phyloP scores from a whole-genome alignment of 495 filamentous ascomycete species.

The Parathielavia hyrcaniae region DNA sequence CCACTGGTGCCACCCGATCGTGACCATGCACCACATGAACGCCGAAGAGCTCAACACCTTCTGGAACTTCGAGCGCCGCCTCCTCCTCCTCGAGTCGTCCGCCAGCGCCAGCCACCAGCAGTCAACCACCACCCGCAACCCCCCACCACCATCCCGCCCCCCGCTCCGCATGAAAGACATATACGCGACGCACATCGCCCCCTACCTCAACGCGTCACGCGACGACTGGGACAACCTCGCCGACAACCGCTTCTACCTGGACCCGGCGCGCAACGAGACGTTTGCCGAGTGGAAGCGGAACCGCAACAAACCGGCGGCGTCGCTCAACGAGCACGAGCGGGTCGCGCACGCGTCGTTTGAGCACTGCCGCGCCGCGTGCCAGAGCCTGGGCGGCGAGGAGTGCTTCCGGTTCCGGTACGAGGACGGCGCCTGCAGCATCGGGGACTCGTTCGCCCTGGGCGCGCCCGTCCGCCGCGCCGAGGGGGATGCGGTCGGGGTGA shows the following conservation, averaged over 20 bases:
- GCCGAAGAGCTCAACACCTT: slow-evolving; percentile 48
- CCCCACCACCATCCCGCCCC: not conserved
- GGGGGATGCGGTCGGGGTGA: slow-evolving; percentile 15
- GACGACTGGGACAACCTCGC: slow-evolving; percentile 49
- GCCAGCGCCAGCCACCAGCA: not conserved
- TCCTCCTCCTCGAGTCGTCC: slow-evolving; percentile 17
- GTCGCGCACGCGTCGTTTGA: slow-evolving; percentile 38
- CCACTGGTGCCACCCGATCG: slow-evolving; percentile 55
- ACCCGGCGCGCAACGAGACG: slow-evolving; percentile 17
- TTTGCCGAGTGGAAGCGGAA: slow-evolving; percentile 28
- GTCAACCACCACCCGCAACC: not conserved
- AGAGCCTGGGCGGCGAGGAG: slow-evolving; percentile 26
- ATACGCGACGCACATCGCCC: slow-evolving; percentile 39
- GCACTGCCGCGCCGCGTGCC: slow-evolving; percentile 40
- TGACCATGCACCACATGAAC: slow-evolving; percentile 57
- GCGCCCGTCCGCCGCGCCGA: slow-evolving; percentile 26
- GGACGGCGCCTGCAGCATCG: slow-evolving; percentile 30
- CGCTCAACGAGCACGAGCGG: slow-evolving; percentile 33
- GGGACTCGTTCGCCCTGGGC: slow-evolving; percentile 31
- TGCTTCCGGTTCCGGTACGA: slow-evolving; percentile 38
- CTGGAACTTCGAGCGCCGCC: slow-evolving; percentile 48
- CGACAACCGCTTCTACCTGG: slow-evolving; percentile 38
- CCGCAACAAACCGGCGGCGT: slow-evolving; percentile 28
- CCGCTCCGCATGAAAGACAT: slow-evolving; percentile 43
- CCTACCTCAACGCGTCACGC: slow-evolving; percentile 29